Evolutionary conservation across 805 yeast genomes (phyloP).

Genomic region (Saccharomyces kudriavzevii): DNA sequence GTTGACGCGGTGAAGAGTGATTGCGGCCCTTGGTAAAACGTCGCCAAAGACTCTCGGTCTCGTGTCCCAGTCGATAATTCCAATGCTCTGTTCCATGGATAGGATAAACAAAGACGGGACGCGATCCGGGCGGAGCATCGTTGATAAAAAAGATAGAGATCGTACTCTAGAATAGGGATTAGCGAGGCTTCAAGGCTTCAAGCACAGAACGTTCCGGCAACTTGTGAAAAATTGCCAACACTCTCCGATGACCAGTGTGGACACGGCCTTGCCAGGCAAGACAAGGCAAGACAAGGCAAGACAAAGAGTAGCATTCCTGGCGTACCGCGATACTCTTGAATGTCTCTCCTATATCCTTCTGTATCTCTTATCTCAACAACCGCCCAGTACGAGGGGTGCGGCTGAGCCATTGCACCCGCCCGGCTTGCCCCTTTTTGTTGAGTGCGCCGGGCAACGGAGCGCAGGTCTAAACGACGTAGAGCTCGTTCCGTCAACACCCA

Average conservation of each 20-base stretch:
- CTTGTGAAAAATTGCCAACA: too few species aligned
- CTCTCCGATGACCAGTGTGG: too few species aligned
- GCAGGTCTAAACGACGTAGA: not conserved
- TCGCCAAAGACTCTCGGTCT: not conserved
- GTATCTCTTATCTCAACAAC: not conserved
- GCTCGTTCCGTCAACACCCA: not conserved
- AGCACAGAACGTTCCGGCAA: not conserved
- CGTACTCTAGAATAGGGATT: not conserved
- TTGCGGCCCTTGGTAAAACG: not conserved
- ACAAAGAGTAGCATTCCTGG: not conserved
- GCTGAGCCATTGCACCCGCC: not conserved
- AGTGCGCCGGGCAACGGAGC: not conserved
- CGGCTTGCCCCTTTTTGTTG: not conserved
- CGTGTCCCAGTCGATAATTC: not conserved
- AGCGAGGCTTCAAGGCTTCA: not conserved
- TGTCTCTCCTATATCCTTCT: not conserved
- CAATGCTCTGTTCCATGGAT: not conserved
- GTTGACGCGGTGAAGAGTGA: not conserved
- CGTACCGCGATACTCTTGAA: not conserved
- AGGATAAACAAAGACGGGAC: not conserved
- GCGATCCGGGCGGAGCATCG: not conserved
- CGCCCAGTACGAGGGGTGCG: not conserved
- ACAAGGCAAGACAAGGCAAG: too few species aligned
- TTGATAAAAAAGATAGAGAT: too few species aligned
- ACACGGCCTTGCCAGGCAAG: too few species aligned